These are phyloP conservation scores for Kondoa subrosea DNA, from an alignment of 768 basidiomycete species.

Conservation along the genomic window DNA sequence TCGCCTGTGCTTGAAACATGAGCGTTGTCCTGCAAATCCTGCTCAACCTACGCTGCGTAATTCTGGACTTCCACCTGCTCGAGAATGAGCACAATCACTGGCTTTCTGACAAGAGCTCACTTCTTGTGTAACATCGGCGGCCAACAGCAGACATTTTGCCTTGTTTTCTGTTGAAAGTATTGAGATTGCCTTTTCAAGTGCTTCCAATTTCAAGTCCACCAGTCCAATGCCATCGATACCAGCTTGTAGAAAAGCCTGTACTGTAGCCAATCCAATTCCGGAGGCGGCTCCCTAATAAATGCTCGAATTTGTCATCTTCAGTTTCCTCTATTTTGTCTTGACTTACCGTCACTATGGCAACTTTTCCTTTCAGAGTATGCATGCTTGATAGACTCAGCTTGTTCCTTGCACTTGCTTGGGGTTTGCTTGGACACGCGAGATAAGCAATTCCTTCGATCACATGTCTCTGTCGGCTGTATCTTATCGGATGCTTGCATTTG, in stretches of 20 bases:
- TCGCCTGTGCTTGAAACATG: background rate
- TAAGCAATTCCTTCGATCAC: background rate
- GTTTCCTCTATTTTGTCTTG: background rate
- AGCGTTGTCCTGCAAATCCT: background rate
- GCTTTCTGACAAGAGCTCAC: background rate
- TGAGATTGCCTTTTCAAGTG: background rate
- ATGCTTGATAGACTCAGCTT: background rate
- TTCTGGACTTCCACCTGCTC: background rate
- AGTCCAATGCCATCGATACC: background rate
- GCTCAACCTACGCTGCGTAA: background rate
- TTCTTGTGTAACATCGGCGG: background rate
- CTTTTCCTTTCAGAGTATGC: background rate
- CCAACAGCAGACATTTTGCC: background rate
- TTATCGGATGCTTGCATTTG: background rate
- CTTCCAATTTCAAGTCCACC: background rate
- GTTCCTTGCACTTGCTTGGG: background rate
- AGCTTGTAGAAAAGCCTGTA: background rate
- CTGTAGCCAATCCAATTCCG: background rate
- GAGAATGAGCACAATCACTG: background rate
- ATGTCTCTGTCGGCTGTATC: background rate
- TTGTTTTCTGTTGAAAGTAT: background rate
- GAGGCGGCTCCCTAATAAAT: background rate
- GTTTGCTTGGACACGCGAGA: background rate
- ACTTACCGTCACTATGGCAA: background rate
- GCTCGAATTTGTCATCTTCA: no score